Percentiles rank a stretch among this genome's conserved stretches.
phyloP scores from a whole-genome alignment of 2,329 filamentous ascomycete species.

The Ascochyta pisi region DNA sequence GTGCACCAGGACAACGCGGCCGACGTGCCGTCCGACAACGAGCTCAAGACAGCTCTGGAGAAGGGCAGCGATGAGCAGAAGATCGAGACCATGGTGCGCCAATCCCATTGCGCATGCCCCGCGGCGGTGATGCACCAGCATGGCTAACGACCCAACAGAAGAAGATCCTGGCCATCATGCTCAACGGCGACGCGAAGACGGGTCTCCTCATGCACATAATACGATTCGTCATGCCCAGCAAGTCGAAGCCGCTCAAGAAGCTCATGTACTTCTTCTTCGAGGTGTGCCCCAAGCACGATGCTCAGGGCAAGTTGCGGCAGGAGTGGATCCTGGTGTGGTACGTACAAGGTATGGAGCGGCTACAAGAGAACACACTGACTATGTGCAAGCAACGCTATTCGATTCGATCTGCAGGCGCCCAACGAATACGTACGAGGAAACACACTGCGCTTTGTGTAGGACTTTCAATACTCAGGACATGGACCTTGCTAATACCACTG shows the following conservation, averaged over 20 bases:
- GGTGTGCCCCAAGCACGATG: constrained; percentile 95
- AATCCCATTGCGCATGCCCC: constrained; percentile 31
- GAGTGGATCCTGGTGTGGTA: constrained; percentile 99
- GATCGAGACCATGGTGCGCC: constrained; percentile 71
- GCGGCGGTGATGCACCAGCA: constrained; percentile 59
- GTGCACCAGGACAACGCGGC: constrained; percentile 96
- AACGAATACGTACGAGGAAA: constrained; percentile 99
- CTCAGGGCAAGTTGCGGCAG: constrained; percentile 93
- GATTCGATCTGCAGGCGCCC: constrained; percentile 94
- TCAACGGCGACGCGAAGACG: constrained; percentile 96
- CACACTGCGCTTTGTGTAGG: constrained; percentile 86
- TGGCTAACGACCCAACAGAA: constrained; percentile 57
- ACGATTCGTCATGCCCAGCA: constrained; percentile 98
- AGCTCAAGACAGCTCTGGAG: constrained; percentile 91
- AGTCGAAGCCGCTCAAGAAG: constrained; percentile 96
- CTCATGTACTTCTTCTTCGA: constrained; percentile 99
- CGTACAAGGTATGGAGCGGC: constrained; percentile 30
- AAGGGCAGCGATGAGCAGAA: constrained; percentile 93
- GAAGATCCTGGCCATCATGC: constrained; percentile 94
- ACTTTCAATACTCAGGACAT: not conserved
- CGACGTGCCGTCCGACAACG: constrained; percentile 87
- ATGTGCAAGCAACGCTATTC: constrained; percentile 83
- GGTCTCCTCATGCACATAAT: constrained; percentile 99
- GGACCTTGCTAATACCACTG: constrained; percentile 22
- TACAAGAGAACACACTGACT: constrained; percentile 29